These are phyloP conservation scores for Barnettozyma sp. DNA, from an alignment of 805 yeast genomes.

Conservation along the genomic window DNA sequence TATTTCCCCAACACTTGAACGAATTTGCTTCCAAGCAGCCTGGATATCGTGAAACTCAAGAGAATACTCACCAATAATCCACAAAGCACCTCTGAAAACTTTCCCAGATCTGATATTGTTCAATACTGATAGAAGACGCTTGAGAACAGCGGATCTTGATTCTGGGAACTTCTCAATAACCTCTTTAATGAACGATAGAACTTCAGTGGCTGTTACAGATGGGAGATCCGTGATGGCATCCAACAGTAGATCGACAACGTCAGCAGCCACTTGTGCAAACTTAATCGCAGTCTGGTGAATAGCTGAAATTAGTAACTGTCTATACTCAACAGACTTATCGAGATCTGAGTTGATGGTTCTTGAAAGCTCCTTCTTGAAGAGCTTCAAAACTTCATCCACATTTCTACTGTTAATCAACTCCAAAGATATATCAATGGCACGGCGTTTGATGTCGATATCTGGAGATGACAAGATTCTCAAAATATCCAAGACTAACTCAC, in stretches of 20 bases:
- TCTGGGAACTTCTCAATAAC: constrained; percentile 89
- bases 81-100: constrained; percentile 86
- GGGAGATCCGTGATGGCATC: constrained; percentile 83
- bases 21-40: constrained; percentile 79
- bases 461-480: constrained; percentile 81
- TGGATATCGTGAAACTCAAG: constrained; percentile 64
- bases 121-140: constrained; percentile 55
- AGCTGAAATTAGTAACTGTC: constrained; percentile 81
- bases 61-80: constrained; percentile 95
- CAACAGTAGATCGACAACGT: constrained; percentile 79
- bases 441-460: constrained; percentile 84
- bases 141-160: constrained; percentile 57
- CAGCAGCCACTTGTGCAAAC: constrained; percentile 86
- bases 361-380: constrained; percentile 85
- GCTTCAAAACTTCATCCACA: constrained; percentile 87
- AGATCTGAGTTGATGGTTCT: constrained; percentile 60
- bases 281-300: constrained; percentile 84
- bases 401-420: constrained; percentile 77
- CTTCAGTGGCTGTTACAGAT: constrained; percentile 81
- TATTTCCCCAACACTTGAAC: constrained; percentile 80
- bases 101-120: constrained; percentile 75
- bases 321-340: constrained; percentile 78
- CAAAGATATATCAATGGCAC: constrained; percentile 81
- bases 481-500: constrained; percentile 78
- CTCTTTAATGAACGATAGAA: constrained; percentile 86